Evolutionary conservation across 305 asterid species (phyloP), one percentile per base, ranked within the genome.

Genomic region (Fraxinus paxiana): DNA sequence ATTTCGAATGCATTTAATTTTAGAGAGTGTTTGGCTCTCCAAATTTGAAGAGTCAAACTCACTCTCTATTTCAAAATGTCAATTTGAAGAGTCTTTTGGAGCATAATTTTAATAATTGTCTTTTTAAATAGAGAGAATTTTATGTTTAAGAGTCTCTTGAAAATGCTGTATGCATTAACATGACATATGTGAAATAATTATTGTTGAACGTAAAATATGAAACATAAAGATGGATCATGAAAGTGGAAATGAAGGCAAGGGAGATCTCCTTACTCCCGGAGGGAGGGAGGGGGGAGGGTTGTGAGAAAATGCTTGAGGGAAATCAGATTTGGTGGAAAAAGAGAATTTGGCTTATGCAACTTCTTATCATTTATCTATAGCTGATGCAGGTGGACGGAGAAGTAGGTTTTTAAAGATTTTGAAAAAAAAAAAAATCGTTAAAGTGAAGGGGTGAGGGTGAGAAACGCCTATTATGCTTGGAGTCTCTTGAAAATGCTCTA

Each of bases 201-300:
- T 65, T 41, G 34, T 22, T 80, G 54, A 77, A 65, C 13, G 30
- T 46, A 71, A 35, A 78, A 73, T 78, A 18, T 59, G 75, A 84
- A 71, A 7, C n/a, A 33, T 6, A 13, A 56, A 28, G 63, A 75
- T 3, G 37, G 26, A 43, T 26, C 20, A 7, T 46, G 43, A 78
- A 67, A 76, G 9, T 30, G 54, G 77, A 17, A 67, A 41, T 10
- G 41, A 17, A 28, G 76, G 8, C 33, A 69, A 67, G 67, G 82
- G 67, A 28, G 76, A 67, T 28, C 73, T 65, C 59, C 17, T 63
- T 76, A 12, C 77, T 76, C 77, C 77, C 13, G 72, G 33, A 76
- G 77, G 43, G 4, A 10, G 13, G 0, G 34, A 12, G 35, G 10
- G 35, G 26, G 28, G 67, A 7, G 24, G 67, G 6, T 13, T 15